Conservation (phyloP, 2,329 filamentous ascomycete genomes). For the Rhinocladiella mackenziei region DNA sequence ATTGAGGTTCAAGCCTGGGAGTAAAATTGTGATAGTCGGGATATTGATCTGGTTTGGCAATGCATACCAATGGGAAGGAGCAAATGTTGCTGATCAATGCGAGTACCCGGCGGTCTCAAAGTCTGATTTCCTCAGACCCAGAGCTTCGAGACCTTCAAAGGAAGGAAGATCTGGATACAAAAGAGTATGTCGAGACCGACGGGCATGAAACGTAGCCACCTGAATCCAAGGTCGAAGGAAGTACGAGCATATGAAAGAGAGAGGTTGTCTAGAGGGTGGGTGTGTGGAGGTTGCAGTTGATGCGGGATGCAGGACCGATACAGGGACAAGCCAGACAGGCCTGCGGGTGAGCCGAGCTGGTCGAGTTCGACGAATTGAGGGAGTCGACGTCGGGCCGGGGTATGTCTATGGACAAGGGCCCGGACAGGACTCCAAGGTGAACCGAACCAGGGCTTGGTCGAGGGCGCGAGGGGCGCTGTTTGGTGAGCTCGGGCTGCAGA, state of each 20-base stretch:
- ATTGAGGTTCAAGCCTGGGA: conserved; percentile 21
- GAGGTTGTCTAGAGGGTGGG: conserved; percentile 10
- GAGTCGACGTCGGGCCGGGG: conserved; percentile 14
- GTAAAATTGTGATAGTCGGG: conserved; percentile 6
- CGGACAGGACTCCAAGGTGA: conserved; percentile 10
- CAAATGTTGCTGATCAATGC: conserved; percentile 13
- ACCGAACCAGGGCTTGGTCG: conserved; percentile 17
- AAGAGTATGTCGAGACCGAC: conserved; percentile 1
- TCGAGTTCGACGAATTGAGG: conserved; percentile 13
- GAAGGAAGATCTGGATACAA: conserved; percentile 3
- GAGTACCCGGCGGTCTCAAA: conserved; percentile 21
- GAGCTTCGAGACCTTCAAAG: conserved; percentile 8
- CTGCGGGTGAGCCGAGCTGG: conserved; percentile 10
- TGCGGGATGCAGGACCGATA: conserved; percentile 13
- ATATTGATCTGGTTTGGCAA: conserved; percentile 8
- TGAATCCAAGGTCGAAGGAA: conserved; percentile 13
- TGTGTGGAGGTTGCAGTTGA: conserved; percentile 15
- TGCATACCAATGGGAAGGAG: conserved; percentile 13
- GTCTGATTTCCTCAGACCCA: conserved; percentile 5
- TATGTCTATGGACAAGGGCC: conserved; percentile 8
- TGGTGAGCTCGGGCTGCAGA: conserved; percentile 18
- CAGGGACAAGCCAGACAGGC: conserved; percentile 7
- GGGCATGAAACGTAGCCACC: conserved; percentile 5
- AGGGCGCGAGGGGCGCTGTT: conserved; percentile 15
- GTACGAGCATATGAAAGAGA: conserved; percentile 24